Evolutionary conservation across 805 yeast species (phyloP), one percentile per base, ranked within the genome.

Genomic region (Candida piceae): DNA sequence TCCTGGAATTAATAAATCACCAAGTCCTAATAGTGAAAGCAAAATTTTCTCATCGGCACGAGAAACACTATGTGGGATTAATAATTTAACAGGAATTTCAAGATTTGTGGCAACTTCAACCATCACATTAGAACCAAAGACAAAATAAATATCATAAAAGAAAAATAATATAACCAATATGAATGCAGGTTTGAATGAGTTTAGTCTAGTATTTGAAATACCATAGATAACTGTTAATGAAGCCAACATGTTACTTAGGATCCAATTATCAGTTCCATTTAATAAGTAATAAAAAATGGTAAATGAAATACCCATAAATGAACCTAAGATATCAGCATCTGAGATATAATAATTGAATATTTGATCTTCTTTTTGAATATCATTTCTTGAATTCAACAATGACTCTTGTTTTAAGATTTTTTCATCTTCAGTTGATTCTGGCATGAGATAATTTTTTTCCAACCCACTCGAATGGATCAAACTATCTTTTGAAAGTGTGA

Each of bases 1-100:
- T 0, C 81, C 82, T 1, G 88, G 86, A 11, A 79, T 56, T 3
- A 74, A 74, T 35, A 82, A 69, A 52, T 81, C 88, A 5, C 87
- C 87, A 5, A 80, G 58, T 1, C 87, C 88, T 8, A 81, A 56
- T 34, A 78, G 52, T 5, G 72, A 59, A 42, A 62, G 55, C 4
- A 41, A 34, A 3, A 57, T 36, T 16, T 30, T 11, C 4, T 29
- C 38, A 4, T 31, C 43, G 1, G 49, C 50, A 12, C 44, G 34
- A 1, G 63, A 55, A 9, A 43, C 49, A 8, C n/a, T 24, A 15
- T 40, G 47, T 7, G 82, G 82, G 15, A 76, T 52, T 6, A 64
- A 40, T 18, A 75, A 39, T 44, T 72, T 75, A 31, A 69, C 62
- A 1, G 87, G 87, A n/a, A 74, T 61, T 4, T 75, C 72, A 16